Conservation (phyloP, 495 filamentous ascomycete species). For the Talaromyces stipitatus region DNA sequence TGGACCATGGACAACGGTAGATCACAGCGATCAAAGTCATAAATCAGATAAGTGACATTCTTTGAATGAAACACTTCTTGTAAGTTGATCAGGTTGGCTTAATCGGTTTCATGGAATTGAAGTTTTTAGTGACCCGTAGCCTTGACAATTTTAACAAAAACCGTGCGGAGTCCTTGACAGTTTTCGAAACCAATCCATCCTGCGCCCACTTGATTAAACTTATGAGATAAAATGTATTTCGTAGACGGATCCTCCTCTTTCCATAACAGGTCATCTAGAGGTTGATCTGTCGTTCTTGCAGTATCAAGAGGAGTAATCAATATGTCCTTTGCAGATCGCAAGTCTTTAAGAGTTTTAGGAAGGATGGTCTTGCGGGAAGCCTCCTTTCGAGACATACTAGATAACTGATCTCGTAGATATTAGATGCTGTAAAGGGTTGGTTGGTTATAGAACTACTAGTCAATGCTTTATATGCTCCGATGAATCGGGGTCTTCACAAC, state of each 20-base stretch:
- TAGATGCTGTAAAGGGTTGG: too few species aligned
- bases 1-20: slow-evolving; percentile 6
- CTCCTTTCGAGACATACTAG: neutral
- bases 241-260: neutral
- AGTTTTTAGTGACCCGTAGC: neutral
- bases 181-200: slow-evolving; percentile 6
- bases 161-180: slow-evolving; percentile 1
- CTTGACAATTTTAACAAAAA: neutral
- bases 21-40: slow-evolving; percentile 7
- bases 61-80: neutral
- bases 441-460: too few species aligned
- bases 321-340: neutral
- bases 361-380: neutral
- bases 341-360: neutral
- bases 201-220: slow-evolving; percentile 8
- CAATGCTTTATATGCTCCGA: too few species aligned
- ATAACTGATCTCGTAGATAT: neutral
- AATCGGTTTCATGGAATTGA: neutral
- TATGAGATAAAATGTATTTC: neutral
- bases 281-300: neutral
- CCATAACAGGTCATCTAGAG: neutral
- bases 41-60: slow-evolving; percentile 1
- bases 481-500: neutral
- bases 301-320: neutral
- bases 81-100: slow-evolving; percentile 3